A percentile compares a stretch with the other conserved stretches of the same genome.
These are phyloP conservation scores for Lophiostoma macrostomum DNA, from an alignment of 495 filamentous ascomycete species.

Conservation along the genomic window DNA sequence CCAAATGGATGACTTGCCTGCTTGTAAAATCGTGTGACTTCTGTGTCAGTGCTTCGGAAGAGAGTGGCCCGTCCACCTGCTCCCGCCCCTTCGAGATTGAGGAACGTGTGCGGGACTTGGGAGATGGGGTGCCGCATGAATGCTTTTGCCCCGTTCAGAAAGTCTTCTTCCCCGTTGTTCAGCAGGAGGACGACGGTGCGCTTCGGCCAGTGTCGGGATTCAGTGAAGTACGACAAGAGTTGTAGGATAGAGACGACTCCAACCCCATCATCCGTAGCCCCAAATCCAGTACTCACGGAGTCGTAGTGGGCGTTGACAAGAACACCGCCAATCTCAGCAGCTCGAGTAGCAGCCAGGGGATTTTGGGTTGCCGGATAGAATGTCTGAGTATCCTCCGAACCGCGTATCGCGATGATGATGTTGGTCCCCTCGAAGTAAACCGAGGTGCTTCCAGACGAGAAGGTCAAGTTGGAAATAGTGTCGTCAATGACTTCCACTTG, in stretches of 20 bases:
- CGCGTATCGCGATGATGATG: conserved; percentile 85
- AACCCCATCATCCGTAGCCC: conserved; percentile 91
- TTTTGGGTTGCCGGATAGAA: conserved; percentile 4
- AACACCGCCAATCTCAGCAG: conserved; percentile 66
- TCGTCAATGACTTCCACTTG: conserved; percentile 47
- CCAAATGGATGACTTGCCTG: conserved; percentile 74
- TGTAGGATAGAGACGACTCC: conserved; percentile 84
- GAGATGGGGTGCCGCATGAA: conserved; percentile 79
- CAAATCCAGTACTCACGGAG: conserved; percentile 84
- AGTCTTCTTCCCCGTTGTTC: conserved; percentile 97
- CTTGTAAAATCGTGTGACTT: conserved; percentile 78
- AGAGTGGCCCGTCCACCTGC: conserved; percentile 85
- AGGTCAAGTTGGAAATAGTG: conserved; percentile 72
- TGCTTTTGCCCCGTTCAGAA: conserved; percentile 82
- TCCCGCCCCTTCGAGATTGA: conserved; percentile 94
- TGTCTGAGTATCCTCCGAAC: conserved; percentile 63
- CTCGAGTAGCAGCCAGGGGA: conserved; percentile 41
- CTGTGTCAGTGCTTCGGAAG: conserved; percentile 81
- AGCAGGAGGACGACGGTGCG: conserved; percentile 79
- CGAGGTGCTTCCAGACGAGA: conserved; percentile 46
- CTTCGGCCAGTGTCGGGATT: conserved; percentile 68
- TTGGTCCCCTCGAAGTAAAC: conserved; percentile 92
- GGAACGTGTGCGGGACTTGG: conserved; percentile 73
- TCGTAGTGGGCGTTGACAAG: conserved; percentile 96
- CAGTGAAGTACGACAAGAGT: conserved; percentile 83